Evolutionary conservation across 2,329 filamentous ascomycete genomes (phyloP).

Genomic region (Paecilomyces sp.): DNA sequence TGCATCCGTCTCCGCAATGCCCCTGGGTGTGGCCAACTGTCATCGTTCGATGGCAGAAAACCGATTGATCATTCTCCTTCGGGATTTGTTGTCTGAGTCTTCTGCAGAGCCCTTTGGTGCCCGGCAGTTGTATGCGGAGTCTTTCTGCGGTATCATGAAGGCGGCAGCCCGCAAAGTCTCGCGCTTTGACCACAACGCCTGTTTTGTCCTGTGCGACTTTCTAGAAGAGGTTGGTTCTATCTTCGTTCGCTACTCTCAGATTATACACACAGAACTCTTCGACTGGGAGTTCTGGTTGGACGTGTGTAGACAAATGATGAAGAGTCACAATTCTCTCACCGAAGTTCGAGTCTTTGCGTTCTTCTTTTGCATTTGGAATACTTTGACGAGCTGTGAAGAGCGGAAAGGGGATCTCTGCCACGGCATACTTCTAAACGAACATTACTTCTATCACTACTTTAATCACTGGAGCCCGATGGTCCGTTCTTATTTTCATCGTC

Average conservation of each 20-base stretch:
- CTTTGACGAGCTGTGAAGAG: constrained; percentile 56
- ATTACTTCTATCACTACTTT: constrained; percentile 74
- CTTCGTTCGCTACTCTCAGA: constrained; percentile 53
- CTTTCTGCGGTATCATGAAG: constrained; percentile 67
- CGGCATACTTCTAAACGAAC: constrained; percentile 66
- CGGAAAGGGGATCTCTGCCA: constrained; percentile 66
- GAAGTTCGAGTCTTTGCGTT: constrained; percentile 80
- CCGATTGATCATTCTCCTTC: constrained; percentile 70
- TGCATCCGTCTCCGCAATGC: constrained; percentile 56
- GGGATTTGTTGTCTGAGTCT: constrained; percentile 66
- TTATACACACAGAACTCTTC: constrained; percentile 33
- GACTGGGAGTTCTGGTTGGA: constrained; percentile 77
- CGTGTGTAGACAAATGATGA: constrained; percentile 70
- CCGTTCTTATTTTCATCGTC: constrained; percentile 81
- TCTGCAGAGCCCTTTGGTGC: constrained; percentile 47
- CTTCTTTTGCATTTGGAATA: constrained; percentile 72
- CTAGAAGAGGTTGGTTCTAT: constrained; percentile 72
- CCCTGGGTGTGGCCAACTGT: constrained; percentile 61
- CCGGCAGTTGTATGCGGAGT: constrained; percentile 66
- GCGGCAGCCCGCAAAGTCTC: constrained; percentile 69
- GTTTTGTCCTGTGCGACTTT: constrained; percentile 87
- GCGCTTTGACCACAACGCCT: constrained; percentile 72
- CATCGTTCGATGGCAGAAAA: constrained; percentile 84
- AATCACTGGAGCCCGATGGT: constrained; percentile 97
- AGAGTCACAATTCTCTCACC: constrained; percentile 81